Evolutionary conservation across 495 filamentous ascomycete species (phyloP), one percentile per base, ranked within the genome.

Genomic region (Penicillium parvum): DNA sequence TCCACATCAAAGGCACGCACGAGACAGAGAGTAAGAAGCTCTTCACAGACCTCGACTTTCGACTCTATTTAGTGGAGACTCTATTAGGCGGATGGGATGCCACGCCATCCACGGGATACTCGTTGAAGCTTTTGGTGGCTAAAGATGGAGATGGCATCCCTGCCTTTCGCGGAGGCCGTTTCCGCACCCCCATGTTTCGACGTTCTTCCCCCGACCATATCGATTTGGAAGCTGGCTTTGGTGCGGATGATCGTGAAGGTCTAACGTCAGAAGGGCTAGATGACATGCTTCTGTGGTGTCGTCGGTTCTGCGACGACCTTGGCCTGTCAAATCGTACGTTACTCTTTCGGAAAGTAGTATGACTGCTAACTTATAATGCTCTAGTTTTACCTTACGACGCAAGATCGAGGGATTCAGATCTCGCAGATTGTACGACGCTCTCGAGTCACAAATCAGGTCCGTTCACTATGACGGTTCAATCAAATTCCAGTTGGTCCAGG

Each of bases 381-480:
- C 5, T 21, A 72, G 68, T 29, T 73, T 73, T 45, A 65, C 66
- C 1, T 57, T 70, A 30, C 52, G 51, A n/a, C 66, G 69, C 19
- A 16, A 48, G 32, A 33, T 71, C 8, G 11, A 29, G 19, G 66
- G 65, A 16, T 70, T 73, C 46, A 57, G 69, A 32, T 22, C 23
- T 3, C 28, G 45, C 6, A 39, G 54, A 6, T 46, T 73, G 50
- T 50, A 46, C 30, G 60, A 60, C n/a, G 39, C 55, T 3, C 51
- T 73, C 1, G 58, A 49, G 16, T 65, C 68, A 5, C 64, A 71
- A 7, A 64, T 74, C 14, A 69, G 69, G 25, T 41, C 54, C 7
- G 57, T 65, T 14, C 69, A 71, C 45, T 74, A 74, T 50, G 57
- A 49, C 29, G 71, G 71, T 45, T 42, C 51, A 6, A 52, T 72